These are phyloP conservation scores for Lasiosphaeris hirsuta DNA, from an alignment of 495 filamentous ascomycete species.

Conservation along the genomic window DNA sequence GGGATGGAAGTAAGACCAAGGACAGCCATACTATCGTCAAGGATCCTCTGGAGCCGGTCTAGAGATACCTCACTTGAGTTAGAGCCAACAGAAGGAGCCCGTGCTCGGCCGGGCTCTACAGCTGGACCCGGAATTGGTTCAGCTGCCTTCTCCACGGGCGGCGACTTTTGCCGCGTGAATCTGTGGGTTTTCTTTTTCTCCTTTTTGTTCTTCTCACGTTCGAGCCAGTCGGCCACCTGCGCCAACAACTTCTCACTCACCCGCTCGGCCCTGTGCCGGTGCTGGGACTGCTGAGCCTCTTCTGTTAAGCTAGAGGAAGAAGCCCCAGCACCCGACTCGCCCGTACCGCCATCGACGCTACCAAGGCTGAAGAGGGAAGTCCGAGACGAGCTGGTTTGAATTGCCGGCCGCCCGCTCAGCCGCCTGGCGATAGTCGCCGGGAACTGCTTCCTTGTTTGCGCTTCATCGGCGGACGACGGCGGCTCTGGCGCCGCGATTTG, in stretches of 20 bases:
- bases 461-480: slow-evolving; percentile 33
- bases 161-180: slow-evolving; percentile 29
- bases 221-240: slow-evolving; percentile 77
- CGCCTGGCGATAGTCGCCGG: slow-evolving; percentile 38
- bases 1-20: slow-evolving; percentile 38
- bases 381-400: slow-evolving; percentile 33
- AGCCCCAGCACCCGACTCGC: slow-evolving; percentile 15
- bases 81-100: slow-evolving; percentile 47
- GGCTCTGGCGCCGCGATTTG: slow-evolving; percentile 47
- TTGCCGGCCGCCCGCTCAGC: slow-evolving; percentile 39
- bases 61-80: slow-evolving; percentile 60
- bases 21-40: slow-evolving; percentile 56
- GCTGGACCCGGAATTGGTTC: slow-evolving; percentile 5
- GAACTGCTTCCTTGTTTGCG: slow-evolving; percentile 41
- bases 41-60: slow-evolving; percentile 66
- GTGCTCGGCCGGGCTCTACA: slow-evolving; percentile 16
- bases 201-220: slow-evolving; percentile 68
- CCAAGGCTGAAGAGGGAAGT: slow-evolving; percentile 37
- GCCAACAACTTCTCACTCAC: slow-evolving; percentile 55
- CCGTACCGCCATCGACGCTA: slow-evolving; percentile 26
- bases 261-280: slow-evolving; percentile 38
- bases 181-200: slow-evolving; percentile 47
- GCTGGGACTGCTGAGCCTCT: slow-evolving; percentile 30
- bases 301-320: slow-evolving; percentile 27
- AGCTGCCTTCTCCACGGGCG: slow-evolving; percentile 21